Percentiles rank a stretch among this genome's conserved stretches.
Conservation (phyloP, 257 asterid genomes). For the Cinchona pubescens region DNA sequence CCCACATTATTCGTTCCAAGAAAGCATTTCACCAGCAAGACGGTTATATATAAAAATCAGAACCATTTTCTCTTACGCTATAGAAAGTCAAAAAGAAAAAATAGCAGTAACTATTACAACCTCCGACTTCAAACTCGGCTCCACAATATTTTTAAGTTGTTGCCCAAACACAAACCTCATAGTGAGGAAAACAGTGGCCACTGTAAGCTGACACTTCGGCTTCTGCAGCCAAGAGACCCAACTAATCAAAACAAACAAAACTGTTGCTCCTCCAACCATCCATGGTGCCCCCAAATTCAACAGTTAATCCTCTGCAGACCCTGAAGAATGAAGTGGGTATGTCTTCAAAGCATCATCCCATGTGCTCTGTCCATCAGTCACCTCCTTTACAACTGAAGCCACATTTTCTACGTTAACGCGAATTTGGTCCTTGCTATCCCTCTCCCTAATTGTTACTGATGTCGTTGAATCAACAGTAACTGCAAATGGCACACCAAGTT, state of each 20-base stretch:
- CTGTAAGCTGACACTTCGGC: not conserved
- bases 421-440: conserved; percentile 81
- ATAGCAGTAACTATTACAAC: no score
- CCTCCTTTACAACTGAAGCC: conserved; percentile 64
- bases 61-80: no score
- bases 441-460: conserved; percentile 69
- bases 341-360: conserved; percentile 53
- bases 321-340: conserved; percentile 67
- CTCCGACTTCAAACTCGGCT: not conserved
- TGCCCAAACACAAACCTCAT: not conserved
- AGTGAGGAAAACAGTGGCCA: not conserved
- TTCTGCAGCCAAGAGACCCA: not conserved
- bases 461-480: conserved; percentile 69
- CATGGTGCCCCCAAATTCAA: not conserved
- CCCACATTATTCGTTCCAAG: not conserved
- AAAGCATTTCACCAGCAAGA: no score
- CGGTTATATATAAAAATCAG: no score
- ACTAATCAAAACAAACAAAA: not conserved
- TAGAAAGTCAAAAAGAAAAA: no score
- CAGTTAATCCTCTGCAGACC: not conserved
- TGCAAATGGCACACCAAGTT: conserved; percentile 90
- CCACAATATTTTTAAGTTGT: not conserved
- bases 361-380: conserved; percentile 59
- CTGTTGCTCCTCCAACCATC: not conserved
- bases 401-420: conserved; percentile 71